A percentile compares a stretch with the other conserved stretches of the same genome.
Evolutionary conservation across 768 basidiomycete genomes (phyloP).

Genomic region (Agrocybe pediades): DNA sequence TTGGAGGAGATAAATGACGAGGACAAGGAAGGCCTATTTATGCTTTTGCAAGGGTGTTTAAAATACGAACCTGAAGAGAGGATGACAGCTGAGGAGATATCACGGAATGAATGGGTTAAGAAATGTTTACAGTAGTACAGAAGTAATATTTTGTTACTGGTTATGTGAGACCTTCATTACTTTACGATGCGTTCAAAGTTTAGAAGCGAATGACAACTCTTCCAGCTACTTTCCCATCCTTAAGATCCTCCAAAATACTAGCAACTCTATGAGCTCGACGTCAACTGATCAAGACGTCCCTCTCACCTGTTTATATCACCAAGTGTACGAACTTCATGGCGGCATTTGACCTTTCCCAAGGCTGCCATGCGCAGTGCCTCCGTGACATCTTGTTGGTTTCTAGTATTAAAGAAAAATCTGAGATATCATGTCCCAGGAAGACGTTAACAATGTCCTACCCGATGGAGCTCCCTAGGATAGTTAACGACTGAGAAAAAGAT

Average conservation of each 20-base stretch:
- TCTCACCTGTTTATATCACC: constrained; percentile 53
- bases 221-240: constrained; percentile 32
- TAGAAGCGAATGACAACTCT: constrained; percentile 31
- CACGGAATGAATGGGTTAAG: too few species aligned
- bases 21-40: too few species aligned
- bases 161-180: not conserved
- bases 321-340: constrained; percentile 46
- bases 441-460: too few species aligned
- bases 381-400: constrained; percentile 77
- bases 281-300: not conserved
- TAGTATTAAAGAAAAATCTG: constrained; percentile 19
- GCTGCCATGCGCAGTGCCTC: constrained; percentile 78
- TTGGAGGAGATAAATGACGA: too few species aligned
- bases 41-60: too few species aligned
- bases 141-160: too few species aligned
- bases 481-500: constrained; percentile 20
- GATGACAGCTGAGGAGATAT: too few species aligned
- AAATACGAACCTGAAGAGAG: too few species aligned
- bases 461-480: constrained; percentile 41
- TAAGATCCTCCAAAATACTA: constrained; percentile 30
- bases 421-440: not conserved
- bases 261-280: not conserved
- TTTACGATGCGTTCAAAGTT: not conserved
- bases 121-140: too few species aligned
- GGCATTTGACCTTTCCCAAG: constrained; percentile 65